Percentiles rank a stretch among this genome's conserved stretches.
Conservation (phyloP, 169 alveolate species). For the Cyclospora cayetanensis region DNA sequence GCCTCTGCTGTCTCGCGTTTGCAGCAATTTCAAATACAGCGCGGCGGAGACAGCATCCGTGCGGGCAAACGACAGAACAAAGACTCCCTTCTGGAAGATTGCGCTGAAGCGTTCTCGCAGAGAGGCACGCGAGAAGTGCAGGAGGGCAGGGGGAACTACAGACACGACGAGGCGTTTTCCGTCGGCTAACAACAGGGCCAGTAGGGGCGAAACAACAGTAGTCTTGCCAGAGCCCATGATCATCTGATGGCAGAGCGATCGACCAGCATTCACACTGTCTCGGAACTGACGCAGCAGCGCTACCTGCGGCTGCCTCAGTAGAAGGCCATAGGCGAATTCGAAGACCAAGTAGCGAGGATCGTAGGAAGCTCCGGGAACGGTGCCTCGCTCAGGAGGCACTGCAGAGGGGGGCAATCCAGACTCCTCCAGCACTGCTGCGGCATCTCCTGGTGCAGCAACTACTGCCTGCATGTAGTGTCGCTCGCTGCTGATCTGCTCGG, state of each 20-base stretch:
- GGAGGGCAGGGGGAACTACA: slow-evolving; percentile 84
- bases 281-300: slow-evolving; percentile 83
- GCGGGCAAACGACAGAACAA: slow-evolving; percentile 84
- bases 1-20: slow-evolving; percentile 87
- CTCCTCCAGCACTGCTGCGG: not conserved
- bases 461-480: slow-evolving; percentile 24
- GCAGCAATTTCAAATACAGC: slow-evolving; percentile 84
- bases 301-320: slow-evolving; percentile 90
- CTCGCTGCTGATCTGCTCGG: slow-evolving; percentile 14
- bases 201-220: slow-evolving; percentile 87
- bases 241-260: slow-evolving; percentile 92
- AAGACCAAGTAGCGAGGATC: slow-evolving; percentile 92
- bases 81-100: slow-evolving; percentile 85
- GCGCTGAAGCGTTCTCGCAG: slow-evolving; percentile 87
- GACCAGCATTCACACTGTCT: slow-evolving; percentile 79
- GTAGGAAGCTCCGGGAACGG: slow-evolving; percentile 58
- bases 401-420: too few relatives aligned
- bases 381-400: too few relatives aligned
- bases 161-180: slow-evolving; percentile 81
- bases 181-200: slow-evolving; percentile 87
- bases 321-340: slow-evolving; percentile 89
- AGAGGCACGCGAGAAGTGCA: slow-evolving; percentile 88
- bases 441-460: slow-evolving; percentile 1
- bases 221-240: slow-evolving; percentile 96
- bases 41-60: slow-evolving; percentile 84